Percentiles rank a stretch among this genome's conserved stretches.
Evolutionary conservation across 1,284 basidiomycete genomes (phyloP).

Genomic region (Moniliella sp.): DNA sequence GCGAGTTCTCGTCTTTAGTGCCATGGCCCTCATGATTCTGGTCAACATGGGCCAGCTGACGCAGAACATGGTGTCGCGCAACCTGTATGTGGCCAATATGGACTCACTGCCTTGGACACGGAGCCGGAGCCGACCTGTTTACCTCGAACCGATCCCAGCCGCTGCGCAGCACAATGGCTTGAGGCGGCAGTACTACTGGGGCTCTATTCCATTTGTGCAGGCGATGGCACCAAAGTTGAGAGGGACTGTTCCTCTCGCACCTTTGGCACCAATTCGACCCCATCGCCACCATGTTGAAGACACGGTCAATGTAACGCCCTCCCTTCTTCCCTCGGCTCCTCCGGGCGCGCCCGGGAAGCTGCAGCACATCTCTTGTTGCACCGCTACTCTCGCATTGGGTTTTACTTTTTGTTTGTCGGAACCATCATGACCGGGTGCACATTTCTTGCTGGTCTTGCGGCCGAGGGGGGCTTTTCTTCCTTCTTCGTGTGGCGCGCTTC

Average conservation of each 20-base stretch:
- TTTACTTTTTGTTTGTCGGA: slow-evolving; percentile 22
- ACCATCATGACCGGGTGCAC: slow-evolving; percentile 18
- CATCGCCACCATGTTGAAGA: slow-evolving; percentile 2
- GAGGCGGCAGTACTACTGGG: slow-evolving; percentile 4
- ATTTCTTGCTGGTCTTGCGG: slow-evolving; percentile 17
- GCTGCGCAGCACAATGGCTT: slow-evolving; percentile 2
- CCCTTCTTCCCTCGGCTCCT: not conserved
- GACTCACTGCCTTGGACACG: no score
- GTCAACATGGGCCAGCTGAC: slow-evolving; percentile 26
- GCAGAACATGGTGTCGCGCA: slow-evolving; percentile 26
- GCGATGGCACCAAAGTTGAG: not conserved
- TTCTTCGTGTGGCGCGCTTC: slow-evolving; percentile 15
- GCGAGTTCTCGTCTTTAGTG: slow-evolving; percentile 24
- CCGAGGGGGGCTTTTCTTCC: slow-evolving; percentile 19
- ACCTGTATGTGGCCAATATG: slow-evolving; percentile 17
- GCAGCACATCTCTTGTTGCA: no score
- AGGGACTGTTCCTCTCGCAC: slow-evolving; percentile 6
- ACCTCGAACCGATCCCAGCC: no score
- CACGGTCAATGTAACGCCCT: not conserved
- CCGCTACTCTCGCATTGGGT: no score
- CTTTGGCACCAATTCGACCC: slow-evolving; percentile 20
- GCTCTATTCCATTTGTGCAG: slow-evolving; percentile 6
- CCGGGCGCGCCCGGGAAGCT: slow-evolving; percentile 6
- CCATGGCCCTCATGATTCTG: slow-evolving; percentile 19
- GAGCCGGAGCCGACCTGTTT: no score